Conservation (phyloP, 495 filamentous ascomycete species). For the Xylaria telfairii region DNA sequence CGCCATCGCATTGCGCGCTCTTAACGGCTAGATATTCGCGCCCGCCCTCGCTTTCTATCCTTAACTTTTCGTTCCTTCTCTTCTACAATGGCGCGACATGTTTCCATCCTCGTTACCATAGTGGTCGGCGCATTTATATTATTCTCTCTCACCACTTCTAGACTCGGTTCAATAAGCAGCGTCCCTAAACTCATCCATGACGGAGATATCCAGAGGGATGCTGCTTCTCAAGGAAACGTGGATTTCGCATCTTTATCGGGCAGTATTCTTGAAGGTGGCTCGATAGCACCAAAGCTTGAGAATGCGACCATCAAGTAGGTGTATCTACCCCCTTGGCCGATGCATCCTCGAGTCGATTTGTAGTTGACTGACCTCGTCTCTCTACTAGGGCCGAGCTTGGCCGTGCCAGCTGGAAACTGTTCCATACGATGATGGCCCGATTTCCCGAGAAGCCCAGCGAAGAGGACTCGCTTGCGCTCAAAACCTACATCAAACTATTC, state of each 20-base stretch:
- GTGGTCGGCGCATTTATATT: conserved; percentile 38
- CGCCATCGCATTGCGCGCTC: not conserved
- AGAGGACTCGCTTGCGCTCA: conserved; percentile 83
- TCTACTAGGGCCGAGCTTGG: conserved; percentile 78
- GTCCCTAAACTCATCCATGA: conserved; percentile 31
- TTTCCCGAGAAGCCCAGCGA: conserved; percentile 85
- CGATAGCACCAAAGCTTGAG: conserved; percentile 86
- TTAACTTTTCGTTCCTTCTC: not conserved
- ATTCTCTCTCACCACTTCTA: conserved; percentile 37
- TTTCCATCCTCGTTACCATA: conserved; percentile 38
- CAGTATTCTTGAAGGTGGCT: conserved; percentile 70
- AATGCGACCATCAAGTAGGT: conserved; percentile 87
- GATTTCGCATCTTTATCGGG: conserved; percentile 38
- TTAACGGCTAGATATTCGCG: not conserved
- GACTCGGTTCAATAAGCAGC: conserved; percentile 30
- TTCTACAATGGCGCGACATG: conserved; percentile 36
- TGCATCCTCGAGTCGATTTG: not conserved
- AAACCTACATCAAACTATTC: conserved; percentile 87
- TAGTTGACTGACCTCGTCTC: conserved; percentile 16
- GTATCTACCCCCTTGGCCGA: not conserved
- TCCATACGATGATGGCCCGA: conserved; percentile 94
- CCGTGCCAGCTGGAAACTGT: conserved; percentile 86
- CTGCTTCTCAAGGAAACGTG: conserved; percentile 23
- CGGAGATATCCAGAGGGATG: not conserved
- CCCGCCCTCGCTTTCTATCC: not conserved